Evolutionary conservation across 768 basidiomycete genomes (phyloP), one percentile per base, ranked within the genome.

Genomic region (Jaapia argillacea): DNA sequence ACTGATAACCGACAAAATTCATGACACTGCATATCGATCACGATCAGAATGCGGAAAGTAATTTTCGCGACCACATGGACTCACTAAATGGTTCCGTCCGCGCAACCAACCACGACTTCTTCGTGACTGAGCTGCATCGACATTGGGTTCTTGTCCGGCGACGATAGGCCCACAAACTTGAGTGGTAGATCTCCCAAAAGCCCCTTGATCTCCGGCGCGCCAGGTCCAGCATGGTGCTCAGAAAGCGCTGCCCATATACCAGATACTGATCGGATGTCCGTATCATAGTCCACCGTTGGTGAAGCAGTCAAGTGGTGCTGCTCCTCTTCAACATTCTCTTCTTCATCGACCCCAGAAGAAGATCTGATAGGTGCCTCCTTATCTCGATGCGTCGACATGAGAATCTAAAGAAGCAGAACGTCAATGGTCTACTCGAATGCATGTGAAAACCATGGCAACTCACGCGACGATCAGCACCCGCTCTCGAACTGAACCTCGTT

Each of bases 141-240:
- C 90, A 91, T 91, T 5, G 90, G 91, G 53, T 93, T 91, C 74
- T 91, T 88, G 62, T 85, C 90, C 2, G 91, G 88, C 20, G 77
- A 85, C 24, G 87, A 84, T 35, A 94, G 69, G 2, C 88, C 88
- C 16, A 68, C 57, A 52, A 89, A 91, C 56, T 83, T 86, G 25
- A 54, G 53, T 2, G 86, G 87, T 10, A 86, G 56, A 14, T 64
- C 51, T 0, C 86, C 80, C 33, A 74, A 59, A 0, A 88, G 53
- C 4, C 85, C 86, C 51, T 74, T 77, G 10, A 75, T 63, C 3
- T 61, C 63, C 4, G 56, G 60, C 2, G 60, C 59, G n/a, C 61
- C 48, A n/a, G 55, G 48, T 13, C 51, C 48, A 22, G 61, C 60
- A n/a, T n/a, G n/a, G n/a, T 54, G 46, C 12, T 64, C 59, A 28